These are phyloP conservation scores for Phytophthora capsici DNA, from an alignment of 352 stramenopile species.

Conservation along the genomic window DNA sequence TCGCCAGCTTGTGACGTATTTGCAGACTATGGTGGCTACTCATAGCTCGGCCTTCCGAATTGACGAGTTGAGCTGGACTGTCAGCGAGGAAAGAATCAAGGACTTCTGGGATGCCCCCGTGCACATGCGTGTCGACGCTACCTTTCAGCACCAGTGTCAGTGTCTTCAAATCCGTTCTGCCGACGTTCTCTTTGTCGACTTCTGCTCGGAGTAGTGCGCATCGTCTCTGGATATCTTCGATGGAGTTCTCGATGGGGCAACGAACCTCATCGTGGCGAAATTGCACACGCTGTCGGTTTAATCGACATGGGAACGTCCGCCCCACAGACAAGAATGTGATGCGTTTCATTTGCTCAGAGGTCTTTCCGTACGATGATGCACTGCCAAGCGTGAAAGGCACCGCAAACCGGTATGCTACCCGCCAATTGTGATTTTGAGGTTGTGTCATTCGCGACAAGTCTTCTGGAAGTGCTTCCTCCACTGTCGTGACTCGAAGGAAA, in stretches of 20 bases:
- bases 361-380: constrained; percentile 60
- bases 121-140: constrained; percentile 81
- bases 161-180: constrained; percentile 70
- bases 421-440: constrained; percentile 10
- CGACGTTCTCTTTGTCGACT: constrained; percentile 54
- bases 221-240: constrained; percentile 80
- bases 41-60: constrained; percentile 48
- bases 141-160: constrained; percentile 82
- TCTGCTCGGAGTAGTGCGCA: constrained; percentile 59
- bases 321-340: constrained; percentile 56
- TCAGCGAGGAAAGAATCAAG: constrained; percentile 66
- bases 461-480: constrained; percentile 30
- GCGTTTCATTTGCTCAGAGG: constrained; percentile 75
- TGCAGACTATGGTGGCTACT: constrained; percentile 26
- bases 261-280: constrained; percentile 50
- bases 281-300: constrained; percentile 55
- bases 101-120: constrained; percentile 77
- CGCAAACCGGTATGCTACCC: constrained; percentile 50
- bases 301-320: constrained; percentile 53
- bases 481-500: constrained; percentile 60
- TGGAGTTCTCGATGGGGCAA: constrained; percentile 76
- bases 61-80: constrained; percentile 29
- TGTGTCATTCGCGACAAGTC: constrained; percentile 24
- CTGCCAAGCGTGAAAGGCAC: constrained; percentile 57
- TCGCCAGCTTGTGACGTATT: constrained; percentile 57